These are phyloP conservation scores for Paramecium sexaurelia DNA, from an alignment of 73 alveolate genomes.

Conservation along the genomic window DNA sequence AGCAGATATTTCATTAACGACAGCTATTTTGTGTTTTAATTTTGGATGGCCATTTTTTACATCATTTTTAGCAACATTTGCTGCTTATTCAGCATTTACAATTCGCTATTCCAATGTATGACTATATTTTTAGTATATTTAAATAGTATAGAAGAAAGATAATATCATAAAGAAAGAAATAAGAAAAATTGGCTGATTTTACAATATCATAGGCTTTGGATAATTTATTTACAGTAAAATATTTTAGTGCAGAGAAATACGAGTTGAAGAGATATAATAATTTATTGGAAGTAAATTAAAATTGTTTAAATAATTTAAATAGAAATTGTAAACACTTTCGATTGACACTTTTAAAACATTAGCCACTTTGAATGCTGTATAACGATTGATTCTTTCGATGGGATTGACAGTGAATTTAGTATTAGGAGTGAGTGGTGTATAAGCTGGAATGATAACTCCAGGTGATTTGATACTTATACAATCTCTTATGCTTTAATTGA, in stretches of 20 bases:
- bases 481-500: conserved; percentile 76
- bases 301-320: background rate
- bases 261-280: conserved; percentile 74
- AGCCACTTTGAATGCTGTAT: conserved; percentile 76
- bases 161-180: conserved; percentile 74
- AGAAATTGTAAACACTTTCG: conserved; percentile 65
- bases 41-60: conserved; percentile 47
- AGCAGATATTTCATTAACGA: conserved; percentile 41
- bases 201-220: conserved; percentile 78
- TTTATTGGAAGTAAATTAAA: conserved; percentile 6
- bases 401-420: conserved; percentile 85
- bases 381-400: conserved; percentile 69
- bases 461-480: conserved; percentile 90
- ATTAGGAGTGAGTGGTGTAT: conserved; percentile 78
- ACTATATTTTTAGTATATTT: background rate
- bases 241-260: conserved; percentile 79
- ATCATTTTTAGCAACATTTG: conserved; percentile 26
- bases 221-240: conserved; percentile 87
- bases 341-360: conserved; percentile 71
- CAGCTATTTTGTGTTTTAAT: conserved; percentile 2
- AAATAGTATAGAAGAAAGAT: conserved; percentile 67
- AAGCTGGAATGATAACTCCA: conserved; percentile 80
- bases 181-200: conserved; percentile 80
- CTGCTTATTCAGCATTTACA: background rate
- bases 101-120: background rate